Base-by-base conservation (phyloP, 345 rosid genomes). In the Citrus trifoliata region DNA sequence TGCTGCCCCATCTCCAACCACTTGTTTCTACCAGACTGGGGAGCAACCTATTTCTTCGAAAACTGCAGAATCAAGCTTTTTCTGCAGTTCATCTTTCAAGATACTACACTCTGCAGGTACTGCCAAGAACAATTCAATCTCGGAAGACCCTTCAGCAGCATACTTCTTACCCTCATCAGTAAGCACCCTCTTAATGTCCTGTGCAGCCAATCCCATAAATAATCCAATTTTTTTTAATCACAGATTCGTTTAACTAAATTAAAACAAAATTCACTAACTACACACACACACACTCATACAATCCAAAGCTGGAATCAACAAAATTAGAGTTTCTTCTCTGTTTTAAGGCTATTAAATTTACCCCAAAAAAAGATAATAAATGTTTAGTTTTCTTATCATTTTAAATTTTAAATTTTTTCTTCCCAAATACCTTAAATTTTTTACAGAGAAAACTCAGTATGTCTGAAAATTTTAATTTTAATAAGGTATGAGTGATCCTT, bases 1-100 rank as follows among this genome's bases (percentile, higher is more conserved):
- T 90, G 90, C 81, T 90, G 94, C 76, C 97, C 97, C 92, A 92
- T 88, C 64, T 88, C 93, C 70, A 92, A 90, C 99, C 98, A 95
- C 74, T 89, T 90, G 79, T 92, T 91, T 83, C 89, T 92, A 35
- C 87, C 92, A 80, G 91, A 97, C 74, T 92, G 98, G 8, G 8
- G 89, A 75, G 80, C 88, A 81, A 21, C 97, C 99, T 77, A 93
- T 91, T 73, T 85, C 88, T 73, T 85, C 88, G 89, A 89, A 93
- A 56, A 91, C 84, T 2, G 88, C 68, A 69, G 91, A 86, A 74
- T 83, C 88, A 10, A 93, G 86, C 78, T 80, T 92, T 89, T 87
- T 90, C 94, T 93, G 95, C 30, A 92, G 80, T 60, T 90, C 97
- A 27, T 88, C 95, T 56, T 89, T 90, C 3, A 90, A 61, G 32